Percentiles rank a stretch among this genome's conserved stretches.
Evolutionary conservation across 257 asterid genomes (phyloP).

Genomic region (Solanum pimpinellifolium): DNA sequence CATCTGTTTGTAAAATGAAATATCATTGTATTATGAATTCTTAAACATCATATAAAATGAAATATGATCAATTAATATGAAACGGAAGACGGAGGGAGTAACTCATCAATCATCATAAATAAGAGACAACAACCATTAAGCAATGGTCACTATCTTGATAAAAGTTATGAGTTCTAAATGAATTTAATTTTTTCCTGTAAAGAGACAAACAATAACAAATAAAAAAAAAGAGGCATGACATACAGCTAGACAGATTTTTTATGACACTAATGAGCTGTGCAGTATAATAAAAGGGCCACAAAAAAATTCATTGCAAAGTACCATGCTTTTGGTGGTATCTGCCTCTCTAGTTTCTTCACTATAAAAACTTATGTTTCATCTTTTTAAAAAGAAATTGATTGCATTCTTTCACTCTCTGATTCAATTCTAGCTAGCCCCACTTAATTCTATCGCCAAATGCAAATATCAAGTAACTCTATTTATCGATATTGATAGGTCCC

Average conservation of each 20-base stretch:
- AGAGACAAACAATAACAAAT: neutral
- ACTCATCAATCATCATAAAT: slow-evolving; percentile 50
- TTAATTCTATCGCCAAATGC: neutral
- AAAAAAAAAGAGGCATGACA: neutral
- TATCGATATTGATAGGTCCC: neutral
- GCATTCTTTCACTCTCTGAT: neutral
- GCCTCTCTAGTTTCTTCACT: slow-evolving; percentile 4
- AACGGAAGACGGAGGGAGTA: neutral
- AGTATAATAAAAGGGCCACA: slow-evolving; percentile 47
- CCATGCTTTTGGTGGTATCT: slow-evolving; percentile 7
- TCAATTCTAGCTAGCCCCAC: neutral
- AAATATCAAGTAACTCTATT: neutral
- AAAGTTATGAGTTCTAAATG: slow-evolving; percentile 9
- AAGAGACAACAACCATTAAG: slow-evolving; percentile 50
- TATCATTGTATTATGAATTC: fast-evolving
- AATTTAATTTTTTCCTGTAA: slow-evolving; percentile 1
- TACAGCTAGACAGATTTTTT: slow-evolving; percentile 41
- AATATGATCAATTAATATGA: neutral
- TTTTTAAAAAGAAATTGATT: neutral
- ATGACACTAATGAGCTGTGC: slow-evolving; percentile 33
- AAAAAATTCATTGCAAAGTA: slow-evolving; percentile 25
- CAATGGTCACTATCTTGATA: slow-evolving; percentile 50
- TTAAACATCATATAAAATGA: fast-evolving
- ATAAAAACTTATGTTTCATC: neutral
- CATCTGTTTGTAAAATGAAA: fast-evolving